Percentiles rank a stretch among this genome's conserved stretches.
phyloP scores from a whole-genome alignment of 2,329 filamentous ascomycete genomes.

The Clarireedia hainanense region DNA sequence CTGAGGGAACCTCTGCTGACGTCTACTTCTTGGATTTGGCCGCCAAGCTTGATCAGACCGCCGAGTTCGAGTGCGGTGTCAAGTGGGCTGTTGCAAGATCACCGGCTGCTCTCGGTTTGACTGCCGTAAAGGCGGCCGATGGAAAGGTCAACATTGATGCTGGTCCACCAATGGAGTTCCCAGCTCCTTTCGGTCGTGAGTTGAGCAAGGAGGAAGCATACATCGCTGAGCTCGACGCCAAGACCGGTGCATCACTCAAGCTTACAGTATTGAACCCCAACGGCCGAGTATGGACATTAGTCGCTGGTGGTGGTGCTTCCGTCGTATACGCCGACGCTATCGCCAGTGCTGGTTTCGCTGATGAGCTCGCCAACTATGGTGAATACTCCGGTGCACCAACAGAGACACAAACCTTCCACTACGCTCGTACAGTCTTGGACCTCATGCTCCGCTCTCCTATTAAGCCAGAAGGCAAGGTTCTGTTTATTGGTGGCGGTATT shows the following conservation, averaged over 20 bases:
- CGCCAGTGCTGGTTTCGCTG: slow-evolving; percentile 88
- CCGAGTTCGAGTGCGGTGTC: slow-evolving; percentile 97
- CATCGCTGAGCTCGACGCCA: slow-evolving; percentile 96
- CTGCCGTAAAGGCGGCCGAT: slow-evolving; percentile 53
- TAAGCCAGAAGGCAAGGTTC: slow-evolving; percentile 86
- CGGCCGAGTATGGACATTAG: slow-evolving; percentile 95
- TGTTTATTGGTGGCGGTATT: slow-evolving; percentile 99
- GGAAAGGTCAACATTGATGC: slow-evolving; percentile 89
- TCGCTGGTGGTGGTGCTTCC: slow-evolving; percentile 98
- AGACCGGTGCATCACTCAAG: slow-evolving; percentile 98
- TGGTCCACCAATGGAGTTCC: slow-evolving; percentile 97
- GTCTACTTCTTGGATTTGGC: slow-evolving; percentile 98
- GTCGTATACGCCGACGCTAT: slow-evolving; percentile 99
- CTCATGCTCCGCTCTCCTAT: slow-evolving; percentile 90
- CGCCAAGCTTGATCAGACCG: slow-evolving; percentile 97
- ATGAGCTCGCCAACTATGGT: slow-evolving; percentile 97
- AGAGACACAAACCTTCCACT: slow-evolving; percentile 99
- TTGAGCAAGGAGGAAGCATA: slow-evolving; percentile 98
- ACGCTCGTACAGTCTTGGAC: slow-evolving; percentile 92
- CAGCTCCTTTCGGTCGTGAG: slow-evolving; percentile 96
- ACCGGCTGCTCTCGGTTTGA: slow-evolving; percentile 78
- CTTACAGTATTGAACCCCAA: slow-evolving; percentile 88
- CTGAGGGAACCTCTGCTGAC: slow-evolving; percentile 80
- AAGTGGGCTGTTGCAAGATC: slow-evolving; percentile 98
- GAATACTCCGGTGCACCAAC: slow-evolving; percentile 99